A percentile compares a stretch with the other conserved stretches of the same genome.
Conservation (phyloP, 2,329 filamentous ascomycete species). For the Plectosphaerella cucumerina region DNA sequence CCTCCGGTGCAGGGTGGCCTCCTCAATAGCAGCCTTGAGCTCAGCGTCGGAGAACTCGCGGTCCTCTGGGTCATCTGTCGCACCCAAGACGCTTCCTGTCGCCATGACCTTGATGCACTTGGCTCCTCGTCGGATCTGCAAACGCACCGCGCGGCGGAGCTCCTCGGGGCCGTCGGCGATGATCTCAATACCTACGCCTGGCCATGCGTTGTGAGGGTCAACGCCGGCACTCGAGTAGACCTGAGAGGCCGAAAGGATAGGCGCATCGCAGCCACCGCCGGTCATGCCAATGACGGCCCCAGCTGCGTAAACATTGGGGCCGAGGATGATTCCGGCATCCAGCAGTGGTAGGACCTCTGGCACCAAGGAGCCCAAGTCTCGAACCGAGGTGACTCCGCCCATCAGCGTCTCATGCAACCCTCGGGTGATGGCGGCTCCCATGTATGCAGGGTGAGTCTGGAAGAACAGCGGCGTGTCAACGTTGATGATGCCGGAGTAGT, state of each 20-base stretch:
- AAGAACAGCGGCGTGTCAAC: constrained; percentile 9
- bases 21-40: constrained; percentile 36
- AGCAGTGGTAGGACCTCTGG: constrained; percentile 24
- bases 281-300: constrained; percentile 39
- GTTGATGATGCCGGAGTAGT: constrained; percentile 34
- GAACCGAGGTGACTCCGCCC: constrained; percentile 45
- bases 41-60: constrained; percentile 40
- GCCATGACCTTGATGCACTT: constrained; percentile 43
- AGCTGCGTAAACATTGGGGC: constrained; percentile 44
- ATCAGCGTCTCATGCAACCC: constrained; percentile 37
- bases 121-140: constrained; percentile 39
- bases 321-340: constrained; percentile 36
- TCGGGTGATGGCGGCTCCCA: constrained; percentile 34
- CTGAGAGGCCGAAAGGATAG: constrained; percentile 23
- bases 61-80: constrained; percentile 36
- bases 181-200: constrained; percentile 13
- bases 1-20: constrained; percentile 32
- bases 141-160: constrained; percentile 36
- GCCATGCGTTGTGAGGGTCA: not conserved
- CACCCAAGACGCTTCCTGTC: constrained; percentile 37
- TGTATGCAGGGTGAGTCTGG: constrained; percentile 20
- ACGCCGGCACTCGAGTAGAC: not conserved
- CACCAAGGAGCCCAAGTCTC: constrained; percentile 42
- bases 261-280: constrained; percentile 43
- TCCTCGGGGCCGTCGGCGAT: constrained; percentile 42